Base-by-base conservation (phyloP, 306 rosid species). In the Cucumis cinereus region DNA sequence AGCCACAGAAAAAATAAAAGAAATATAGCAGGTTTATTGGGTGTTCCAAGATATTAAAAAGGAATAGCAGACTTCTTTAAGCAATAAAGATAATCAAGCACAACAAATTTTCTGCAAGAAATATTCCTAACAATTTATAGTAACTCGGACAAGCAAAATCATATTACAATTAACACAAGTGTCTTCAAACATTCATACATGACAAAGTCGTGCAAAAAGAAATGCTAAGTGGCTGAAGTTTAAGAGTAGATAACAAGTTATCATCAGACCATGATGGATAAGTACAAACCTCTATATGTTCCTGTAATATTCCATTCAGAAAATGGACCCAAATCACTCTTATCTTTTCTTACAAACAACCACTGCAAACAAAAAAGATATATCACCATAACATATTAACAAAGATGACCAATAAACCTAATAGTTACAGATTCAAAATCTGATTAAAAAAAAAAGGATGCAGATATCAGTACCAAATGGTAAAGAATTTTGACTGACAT, bases 231-330 rank as follows among this genome's bases (percentile, higher is more conserved):
- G 30, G 74, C 74, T 7, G 19, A 43, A 68, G 30, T 66, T 36
- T 66, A 69, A 45, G 26, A 47, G 57, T 69, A 14, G 23, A 71
- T 16, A 71, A 70, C 14, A 28, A 33, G 41, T 47, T 13, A 71
- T 8, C 43, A 9, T 49, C 8, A 16, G 59, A 53, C 36, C 45
- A 72, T 70, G 75, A 70, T 24, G 75, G 58, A 70, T 14, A 76
- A 41, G 58, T 60, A 75, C 94, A 74, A 84, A 94, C 99, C 99
- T 94, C 86, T 88, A 79, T 94, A 94, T 28, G 99, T 94, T 86
- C 99, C 99, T 9, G 89, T 92, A 81, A 94, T 90, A 77, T 94
- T 94, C 99, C 99, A 94, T 70, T 85, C 71, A 76, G 97, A 87
- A 85, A 90, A 94, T 59, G 96, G 93, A 78, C 96, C 99, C 62